Evolutionary conservation across 1,284 basidiomycete genomes (phyloP), one percentile per base, ranked within the genome.

Genomic region (Phellopilus nigrolimitatus): DNA sequence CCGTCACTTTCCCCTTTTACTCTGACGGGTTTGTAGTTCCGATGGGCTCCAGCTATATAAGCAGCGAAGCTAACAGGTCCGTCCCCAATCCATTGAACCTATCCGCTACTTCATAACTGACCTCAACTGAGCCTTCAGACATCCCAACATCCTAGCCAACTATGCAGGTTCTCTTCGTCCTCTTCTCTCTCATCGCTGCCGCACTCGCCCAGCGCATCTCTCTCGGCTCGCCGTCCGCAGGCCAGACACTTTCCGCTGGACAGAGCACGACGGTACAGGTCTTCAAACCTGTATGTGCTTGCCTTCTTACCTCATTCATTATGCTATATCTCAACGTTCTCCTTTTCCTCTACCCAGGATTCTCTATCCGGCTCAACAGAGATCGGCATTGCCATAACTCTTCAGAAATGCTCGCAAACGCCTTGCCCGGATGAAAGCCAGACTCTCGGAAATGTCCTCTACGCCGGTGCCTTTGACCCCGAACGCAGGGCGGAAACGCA

Each of bases 381-480:
- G 45, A 66, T 79, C 17, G 67, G 68, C 7, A 54, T 79, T 43
- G 72, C 69, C 21, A 72, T 80, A 53, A 70, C 60, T 0, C 43
- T 71, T n/a, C 57, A 61, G 36, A 59, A 63, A 13, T 78, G 76
- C 56, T 17, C 28, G 51, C 60, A 36, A 19, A 61, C 57, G 34
- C 55, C 65, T 0, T 72, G 69, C 54, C 57, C 57, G 13, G 54
- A 68, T 47, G 60, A 64, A 2, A 56, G 57, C 6, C 55, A 71
- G 9, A 59, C 59, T 1, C 58, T 80, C 13, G 77, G 76, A 1
- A 57, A 49, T 8, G 56, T 75, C 50, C 63, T 79, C 22, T 79
- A 78, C 61, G 62, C 62, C 13, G 77, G 78, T 4, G 49, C 60
- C 0, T 81, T 68, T 61, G 54, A 64, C 13, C 76, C 76, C 0